A percentile compares a stretch with the other conserved stretches of the same genome.
Conservation (phyloP, 2,329 filamentous ascomycete genomes). For the Pseudohalonectria lignicola region DNA sequence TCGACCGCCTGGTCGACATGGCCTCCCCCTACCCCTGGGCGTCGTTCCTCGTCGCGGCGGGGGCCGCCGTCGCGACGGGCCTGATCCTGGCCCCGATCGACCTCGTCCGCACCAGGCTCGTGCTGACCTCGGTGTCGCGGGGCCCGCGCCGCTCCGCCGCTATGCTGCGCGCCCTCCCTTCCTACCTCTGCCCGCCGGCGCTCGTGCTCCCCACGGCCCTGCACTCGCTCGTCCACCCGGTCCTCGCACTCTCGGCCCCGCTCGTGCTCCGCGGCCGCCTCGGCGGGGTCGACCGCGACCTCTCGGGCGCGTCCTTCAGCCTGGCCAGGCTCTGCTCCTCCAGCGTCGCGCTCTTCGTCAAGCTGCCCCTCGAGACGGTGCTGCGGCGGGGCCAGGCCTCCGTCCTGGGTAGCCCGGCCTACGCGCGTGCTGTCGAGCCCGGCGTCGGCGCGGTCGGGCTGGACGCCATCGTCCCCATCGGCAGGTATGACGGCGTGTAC, state of each 20-base stretch:
- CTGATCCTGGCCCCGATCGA: slow-evolving; percentile 80
- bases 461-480: slow-evolving; percentile 69
- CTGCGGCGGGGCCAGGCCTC: slow-evolving; percentile 79
- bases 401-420: slow-evolving; percentile 46
- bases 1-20: slow-evolving; percentile 62
- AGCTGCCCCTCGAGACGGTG: slow-evolving; percentile 85
- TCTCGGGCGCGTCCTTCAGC: slow-evolving; percentile 73
- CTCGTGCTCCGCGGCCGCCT: slow-evolving; percentile 79
- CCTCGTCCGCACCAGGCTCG: slow-evolving; percentile 77
- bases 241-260: slow-evolving; percentile 73
- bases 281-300: slow-evolving; percentile 68
- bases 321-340: slow-evolving; percentile 73
- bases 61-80: slow-evolving; percentile 59
- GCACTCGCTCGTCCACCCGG: slow-evolving; percentile 72
- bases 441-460: slow-evolving; percentile 22
- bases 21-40: slow-evolving; percentile 74
- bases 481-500: slow-evolving; percentile 75
- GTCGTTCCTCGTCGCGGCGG: slow-evolving; percentile 62
- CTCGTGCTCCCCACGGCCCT: slow-evolving; percentile 78
- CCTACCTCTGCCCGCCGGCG: slow-evolving; percentile 57
- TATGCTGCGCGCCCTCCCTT: slow-evolving; percentile 67
- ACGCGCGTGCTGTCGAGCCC: slow-evolving; percentile 34
- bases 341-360: slow-evolving; percentile 69
- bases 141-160: slow-evolving; percentile 68
- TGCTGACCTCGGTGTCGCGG: slow-evolving; percentile 69